Conservation (phyloP, 345 rosid species). For the Chamaenerion angustifolium region DNA sequence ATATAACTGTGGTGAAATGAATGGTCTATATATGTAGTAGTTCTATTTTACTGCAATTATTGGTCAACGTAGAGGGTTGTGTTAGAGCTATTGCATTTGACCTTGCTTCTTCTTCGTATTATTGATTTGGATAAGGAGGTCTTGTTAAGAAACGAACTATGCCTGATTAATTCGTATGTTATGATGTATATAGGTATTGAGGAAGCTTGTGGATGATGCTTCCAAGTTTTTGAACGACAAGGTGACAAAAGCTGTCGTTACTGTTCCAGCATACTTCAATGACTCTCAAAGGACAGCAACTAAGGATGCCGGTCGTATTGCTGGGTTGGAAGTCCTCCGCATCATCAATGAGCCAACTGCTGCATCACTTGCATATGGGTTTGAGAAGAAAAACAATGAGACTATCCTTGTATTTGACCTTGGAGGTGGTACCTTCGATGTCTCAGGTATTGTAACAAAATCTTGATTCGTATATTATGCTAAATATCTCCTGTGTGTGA, state of each 20-base stretch:
- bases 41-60: too few species aligned
- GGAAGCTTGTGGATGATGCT: conserved; percentile 96
- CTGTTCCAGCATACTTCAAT: conserved; percentile 77
- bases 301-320: conserved; percentile 91
- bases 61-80: too few species aligned
- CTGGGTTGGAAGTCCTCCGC: conserved; percentile 75
- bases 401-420: conserved; percentile 97
- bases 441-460: conserved; percentile 54
- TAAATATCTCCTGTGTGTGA: not conserved
- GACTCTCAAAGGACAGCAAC: conserved; percentile 95
- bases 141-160: not conserved
- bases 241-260: conserved; percentile 69
- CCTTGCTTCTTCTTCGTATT: too few species aligned
- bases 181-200: conserved; percentile 48
- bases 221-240: conserved; percentile 70
- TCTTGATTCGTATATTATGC: not conserved
- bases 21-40: too few species aligned
- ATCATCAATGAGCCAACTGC: conserved; percentile 98
- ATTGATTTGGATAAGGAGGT: too few species aligned
- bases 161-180: not conserved
- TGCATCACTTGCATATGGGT: conserved; percentile 94
- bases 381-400: conserved; percentile 87
- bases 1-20: too few species aligned
- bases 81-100: too few species aligned
- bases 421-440: conserved; percentile 99